Evolutionary conservation across 2,329 filamentous ascomycete species (phyloP), one percentile per base, ranked within the genome.

Genomic region (Colletotrichum gloeosporioides): DNA sequence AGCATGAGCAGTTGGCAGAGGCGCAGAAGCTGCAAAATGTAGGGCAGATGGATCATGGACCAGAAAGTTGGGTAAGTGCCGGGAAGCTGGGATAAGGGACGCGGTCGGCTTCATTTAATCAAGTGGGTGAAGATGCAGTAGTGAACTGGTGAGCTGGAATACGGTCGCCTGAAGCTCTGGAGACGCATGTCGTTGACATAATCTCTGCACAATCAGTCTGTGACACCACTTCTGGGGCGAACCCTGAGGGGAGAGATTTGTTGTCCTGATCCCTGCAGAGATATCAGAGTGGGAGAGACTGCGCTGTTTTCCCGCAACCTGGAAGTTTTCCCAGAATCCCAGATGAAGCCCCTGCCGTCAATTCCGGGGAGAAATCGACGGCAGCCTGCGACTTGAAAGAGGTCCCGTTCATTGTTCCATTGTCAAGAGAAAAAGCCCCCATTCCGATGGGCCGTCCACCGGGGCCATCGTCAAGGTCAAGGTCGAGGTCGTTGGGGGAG

Each of bases 151-250:
- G 32, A 25, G 32, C 12, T 15, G 31, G 31, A 15, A 25, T 13
- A 15, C 34, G 18, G 7, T 73, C 39, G 32, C 63, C 73, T 73
- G 57, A 57, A 27, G 27, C 27, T 61, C 57, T 61, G 57, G 57
- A 32, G 16, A 62, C 59, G n/a, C 44, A 29, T 62, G 59, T 53
- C 25, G 55, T 73, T 44, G 69, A 63, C 69, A 73, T 69, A 76
- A 76, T 76, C 73, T 76, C 70, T 34, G 68, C 31, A 69, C 59
- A 76, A 76, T 73, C 64, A 76, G 64, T 73, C 70, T 76, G 64
- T 57, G 70, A 76, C 73, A 53, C 57, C 22, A 34, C 16, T 64
- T 69, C 73, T 73, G 64, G 73, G 73, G 69, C 63, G 63, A 64
- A 76, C 73, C 73, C 70, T 76, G 70, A 55, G 62, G 31, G 63